These are phyloP conservation scores for Chalciporus pseudorubinellus DNA, from an alignment of 768 basidiomycete species.

Conservation along the genomic window DNA sequence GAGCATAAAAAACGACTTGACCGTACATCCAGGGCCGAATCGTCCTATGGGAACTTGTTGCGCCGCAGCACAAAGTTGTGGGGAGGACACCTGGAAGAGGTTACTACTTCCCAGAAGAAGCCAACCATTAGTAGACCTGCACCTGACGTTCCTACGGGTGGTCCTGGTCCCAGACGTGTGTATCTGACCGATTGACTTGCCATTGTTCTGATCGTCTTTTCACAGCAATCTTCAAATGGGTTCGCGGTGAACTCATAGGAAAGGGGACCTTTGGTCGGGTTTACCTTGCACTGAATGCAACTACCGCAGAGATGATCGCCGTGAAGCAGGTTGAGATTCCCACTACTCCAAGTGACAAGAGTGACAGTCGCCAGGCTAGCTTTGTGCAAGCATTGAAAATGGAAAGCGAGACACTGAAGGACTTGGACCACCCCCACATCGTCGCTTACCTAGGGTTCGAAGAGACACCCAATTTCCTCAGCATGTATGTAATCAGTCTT, in stretches of 20 bases:
- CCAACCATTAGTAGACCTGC: slow-evolving; percentile 39
- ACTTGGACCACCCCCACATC: slow-evolving; percentile 95
- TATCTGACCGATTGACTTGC: slow-evolving; percentile 17
- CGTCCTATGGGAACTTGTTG: slow-evolving; percentile 49
- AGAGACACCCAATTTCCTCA: slow-evolving; percentile 81
- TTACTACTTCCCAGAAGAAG: slow-evolving; percentile 71
- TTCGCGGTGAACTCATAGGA: slow-evolving; percentile 95
- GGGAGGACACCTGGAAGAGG: slow-evolving; percentile 92
- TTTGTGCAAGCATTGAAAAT: slow-evolving; percentile 91
- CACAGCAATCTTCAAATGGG: slow-evolving; percentile 93
- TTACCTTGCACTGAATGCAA: slow-evolving; percentile 93
- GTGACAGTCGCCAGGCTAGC: slow-evolving; percentile 76
- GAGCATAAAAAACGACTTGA: slow-evolving; percentile 80
- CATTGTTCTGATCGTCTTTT: slow-evolving; percentile 19
- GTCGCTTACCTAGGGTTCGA: slow-evolving; percentile 97
- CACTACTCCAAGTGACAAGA: slow-evolving; percentile 85
- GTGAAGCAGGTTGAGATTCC: slow-evolving; percentile 99
- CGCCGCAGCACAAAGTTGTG: slow-evolving; percentile 93
- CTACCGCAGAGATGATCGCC: slow-evolving; percentile 97
- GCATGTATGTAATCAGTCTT: slow-evolving; percentile 66
- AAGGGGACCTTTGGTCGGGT: slow-evolving; percentile 97
- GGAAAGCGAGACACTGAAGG: slow-evolving; percentile 95
- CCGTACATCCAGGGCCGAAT: slow-evolving; percentile 60
- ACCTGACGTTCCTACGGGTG: slow-evolving; percentile 62
- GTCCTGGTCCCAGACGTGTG: slow-evolving; percentile 68